Evolutionary conservation across 345 rosid genomes (phyloP).

Genomic region (Gossypium thurberi): DNA sequence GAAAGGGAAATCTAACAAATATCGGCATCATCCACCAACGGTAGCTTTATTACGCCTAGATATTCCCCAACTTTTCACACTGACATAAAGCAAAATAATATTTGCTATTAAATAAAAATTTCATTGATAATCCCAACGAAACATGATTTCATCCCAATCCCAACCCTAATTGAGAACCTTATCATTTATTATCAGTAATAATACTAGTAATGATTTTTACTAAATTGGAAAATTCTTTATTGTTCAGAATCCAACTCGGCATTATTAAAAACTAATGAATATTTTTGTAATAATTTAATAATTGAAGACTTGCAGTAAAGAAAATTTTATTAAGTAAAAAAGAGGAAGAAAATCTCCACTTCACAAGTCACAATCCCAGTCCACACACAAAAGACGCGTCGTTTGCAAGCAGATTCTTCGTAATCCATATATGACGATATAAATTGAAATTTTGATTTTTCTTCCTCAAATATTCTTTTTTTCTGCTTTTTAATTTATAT

Average conservation of each 20-base stretch:
- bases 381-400: not conserved
- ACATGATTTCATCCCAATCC: not conserved
- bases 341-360: not conserved
- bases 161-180: not conserved
- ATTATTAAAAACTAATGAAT: too few species aligned
- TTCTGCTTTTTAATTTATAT: not conserved
- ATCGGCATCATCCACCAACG: not conserved
- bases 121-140: not conserved
- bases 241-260: too few species aligned
- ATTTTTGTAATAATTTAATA: not conserved
- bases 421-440: not conserved
- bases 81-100: not conserved
- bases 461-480: not conserved
- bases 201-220: too few species aligned
- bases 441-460: not conserved
- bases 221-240: too few species aligned
- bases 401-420: conserved; percentile 1
- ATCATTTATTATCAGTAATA: not conserved
- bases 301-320: not conserved
- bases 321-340: not conserved
- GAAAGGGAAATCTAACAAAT: not conserved
- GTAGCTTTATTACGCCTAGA: not conserved
- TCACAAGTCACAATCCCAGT: not conserved
- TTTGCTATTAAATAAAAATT: too few species aligned
- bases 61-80: not conserved